These are phyloP conservation scores for Suillus paluster DNA, from an alignment of 768 basidiomycete species.

Conservation along the genomic window DNA sequence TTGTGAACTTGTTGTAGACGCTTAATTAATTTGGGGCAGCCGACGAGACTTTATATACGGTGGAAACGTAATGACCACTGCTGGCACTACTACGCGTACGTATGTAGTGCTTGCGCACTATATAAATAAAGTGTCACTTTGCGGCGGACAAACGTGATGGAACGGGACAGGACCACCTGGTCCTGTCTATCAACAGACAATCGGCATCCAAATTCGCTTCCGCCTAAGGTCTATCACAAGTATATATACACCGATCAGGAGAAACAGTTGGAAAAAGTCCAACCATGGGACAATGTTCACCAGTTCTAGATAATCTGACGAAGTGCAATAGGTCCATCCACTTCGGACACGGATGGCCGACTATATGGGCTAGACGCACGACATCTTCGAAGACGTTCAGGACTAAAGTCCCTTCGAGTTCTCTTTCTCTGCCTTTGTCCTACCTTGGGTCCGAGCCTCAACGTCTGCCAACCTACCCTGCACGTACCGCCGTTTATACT, in stretches of 20 bases:
- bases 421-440: background rate
- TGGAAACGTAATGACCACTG: background rate
- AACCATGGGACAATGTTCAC: background rate
- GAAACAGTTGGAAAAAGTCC: background rate
- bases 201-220: background rate
- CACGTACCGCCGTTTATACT: conserved; percentile 76
- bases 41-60: background rate
- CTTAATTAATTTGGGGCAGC: background rate
- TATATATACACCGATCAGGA: background rate
- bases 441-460: background rate
- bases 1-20: background rate
- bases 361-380: background rate
- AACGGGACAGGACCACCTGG: background rate
- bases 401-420: background rate
- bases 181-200: background rate
- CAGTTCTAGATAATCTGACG: background rate
- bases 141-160: background rate
- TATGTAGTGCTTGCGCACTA: background rate
- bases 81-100: too few relatives aligned
- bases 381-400: background rate
- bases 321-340: background rate
- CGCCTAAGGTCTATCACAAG: background rate
- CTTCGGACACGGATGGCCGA: background rate
- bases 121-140: background rate
- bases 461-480: background rate